Evolutionary conservation across 768 basidiomycete species (phyloP).

Genomic region (Cystobasidium ongulense): DNA sequence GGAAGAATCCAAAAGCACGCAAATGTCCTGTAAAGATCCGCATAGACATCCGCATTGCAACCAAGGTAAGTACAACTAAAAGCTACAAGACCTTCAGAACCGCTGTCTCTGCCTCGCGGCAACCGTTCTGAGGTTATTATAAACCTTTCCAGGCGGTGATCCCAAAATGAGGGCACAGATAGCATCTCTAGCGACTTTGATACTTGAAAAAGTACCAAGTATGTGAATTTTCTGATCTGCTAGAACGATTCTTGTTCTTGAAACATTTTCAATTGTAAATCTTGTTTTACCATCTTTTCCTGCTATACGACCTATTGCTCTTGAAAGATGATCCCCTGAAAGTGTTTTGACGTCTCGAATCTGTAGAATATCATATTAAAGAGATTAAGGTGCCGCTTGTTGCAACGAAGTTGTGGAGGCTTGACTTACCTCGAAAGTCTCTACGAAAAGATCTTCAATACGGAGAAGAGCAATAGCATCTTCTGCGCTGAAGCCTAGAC

Average conservation of each 20-base stretch:
- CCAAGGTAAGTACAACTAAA: no score
- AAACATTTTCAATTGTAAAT: conserved; percentile 96
- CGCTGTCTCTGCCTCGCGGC: conserved; percentile 14
- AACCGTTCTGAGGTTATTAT: background rate
- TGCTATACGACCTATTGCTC: conserved; percentile 97
- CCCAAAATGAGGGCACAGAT: conserved; percentile 83
- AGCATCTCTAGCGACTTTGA: conserved; percentile 93
- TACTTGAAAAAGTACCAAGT: conserved; percentile 96
- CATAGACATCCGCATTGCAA: no score
- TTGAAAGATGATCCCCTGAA: conserved; percentile 94
- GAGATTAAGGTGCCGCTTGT: background rate
- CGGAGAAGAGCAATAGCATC: conserved; percentile 92
- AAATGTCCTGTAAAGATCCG: no score
- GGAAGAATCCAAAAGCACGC: no score
- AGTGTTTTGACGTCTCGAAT: conserved; percentile 98
- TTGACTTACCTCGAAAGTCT: conserved; percentile 44
- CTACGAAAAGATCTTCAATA: conserved; percentile 92
- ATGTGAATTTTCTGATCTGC: conserved; percentile 99
- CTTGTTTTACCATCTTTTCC: conserved; percentile 98
- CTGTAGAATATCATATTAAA: conserved; percentile 48
- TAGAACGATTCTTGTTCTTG: conserved; percentile 91
- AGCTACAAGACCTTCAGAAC: background rate
- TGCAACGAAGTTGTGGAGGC: background rate
- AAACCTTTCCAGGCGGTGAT: conserved; percentile 88
- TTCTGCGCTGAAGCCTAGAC: conserved; percentile 93